A percentile compares a stretch with the other conserved stretches of the same genome.
Conservation (phyloP, 352 stramenopile species). For the Globisporangium uncinulatum region DNA sequence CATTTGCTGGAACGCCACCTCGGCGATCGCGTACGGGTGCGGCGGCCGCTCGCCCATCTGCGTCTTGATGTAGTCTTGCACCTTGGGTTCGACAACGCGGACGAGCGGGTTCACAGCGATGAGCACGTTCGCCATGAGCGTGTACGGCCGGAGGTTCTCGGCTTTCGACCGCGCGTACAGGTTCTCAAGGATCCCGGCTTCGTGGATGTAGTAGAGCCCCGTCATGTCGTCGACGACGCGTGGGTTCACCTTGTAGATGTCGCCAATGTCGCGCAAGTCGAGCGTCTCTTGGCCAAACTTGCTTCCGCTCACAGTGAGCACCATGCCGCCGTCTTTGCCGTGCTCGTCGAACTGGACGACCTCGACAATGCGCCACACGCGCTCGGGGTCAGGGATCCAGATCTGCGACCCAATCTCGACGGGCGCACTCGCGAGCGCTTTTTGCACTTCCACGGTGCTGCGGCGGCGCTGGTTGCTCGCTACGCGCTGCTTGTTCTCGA, state of each 20-base stretch:
- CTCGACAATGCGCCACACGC: constrained; percentile 82
- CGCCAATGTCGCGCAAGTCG: constrained; percentile 76
- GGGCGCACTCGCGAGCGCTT: constrained; percentile 55
- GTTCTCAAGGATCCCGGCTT: constrained; percentile 82
- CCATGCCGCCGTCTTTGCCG: constrained; percentile 49
- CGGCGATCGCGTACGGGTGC: constrained; percentile 79
- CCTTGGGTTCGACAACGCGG: constrained; percentile 70
- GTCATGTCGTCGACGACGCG: constrained; percentile 87
- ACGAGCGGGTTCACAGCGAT: constrained; percentile 87
- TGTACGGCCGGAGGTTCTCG: constrained; percentile 77
- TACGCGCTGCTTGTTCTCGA: constrained; percentile 79
- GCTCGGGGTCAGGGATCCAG: constrained; percentile 80
- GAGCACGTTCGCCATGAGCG: constrained; percentile 86
- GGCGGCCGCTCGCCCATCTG: constrained; percentile 82
- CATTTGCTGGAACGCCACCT: constrained; percentile 89
- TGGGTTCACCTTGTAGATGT: constrained; percentile 85
- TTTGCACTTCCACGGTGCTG: constrained; percentile 67
- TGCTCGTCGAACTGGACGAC: constrained; percentile 46
- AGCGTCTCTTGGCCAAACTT: constrained; percentile 68
- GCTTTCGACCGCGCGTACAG: constrained; percentile 63
- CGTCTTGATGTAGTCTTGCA: constrained; percentile 86
- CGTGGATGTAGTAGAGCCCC: constrained; percentile 85
- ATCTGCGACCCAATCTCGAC: constrained; percentile 79
- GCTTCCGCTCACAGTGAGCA: constrained; percentile 53
- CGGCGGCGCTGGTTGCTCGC: constrained; percentile 54